These are phyloP conservation scores for Gomphus sp. DNA, from an alignment of 1,284 basidiomycete genomes.

Conservation along the genomic window DNA sequence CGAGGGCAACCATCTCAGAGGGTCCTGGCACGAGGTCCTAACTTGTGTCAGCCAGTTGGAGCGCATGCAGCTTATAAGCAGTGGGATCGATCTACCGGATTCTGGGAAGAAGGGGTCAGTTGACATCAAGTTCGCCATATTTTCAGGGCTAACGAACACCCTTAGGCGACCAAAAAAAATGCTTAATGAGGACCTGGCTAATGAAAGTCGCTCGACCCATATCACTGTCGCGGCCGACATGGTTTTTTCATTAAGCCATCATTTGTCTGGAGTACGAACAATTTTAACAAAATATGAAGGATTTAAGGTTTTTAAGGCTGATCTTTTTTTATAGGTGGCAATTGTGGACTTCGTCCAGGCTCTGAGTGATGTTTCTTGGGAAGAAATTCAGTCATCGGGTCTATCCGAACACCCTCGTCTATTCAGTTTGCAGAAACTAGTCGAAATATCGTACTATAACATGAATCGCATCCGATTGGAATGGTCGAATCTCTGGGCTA, in stretches of 20 bases:
- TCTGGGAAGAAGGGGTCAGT: constrained; percentile 69
- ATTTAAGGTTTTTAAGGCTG: not conserved
- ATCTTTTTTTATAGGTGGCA: constrained; percentile 54
- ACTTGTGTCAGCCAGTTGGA: constrained; percentile 95
- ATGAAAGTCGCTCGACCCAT: constrained; percentile 94
- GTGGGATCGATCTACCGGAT: constrained; percentile 78
- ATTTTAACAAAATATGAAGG: too few species aligned
- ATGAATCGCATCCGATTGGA: constrained; percentile 98
- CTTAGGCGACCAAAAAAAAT: constrained; percentile 46
- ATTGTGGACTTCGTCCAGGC: constrained; percentile 98
- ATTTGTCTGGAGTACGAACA: constrained; percentile 78
- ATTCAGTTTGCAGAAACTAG: constrained; percentile 97
- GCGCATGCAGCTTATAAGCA: constrained; percentile 93
- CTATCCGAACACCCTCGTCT: constrained; percentile 88
- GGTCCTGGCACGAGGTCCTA: constrained; percentile 92
- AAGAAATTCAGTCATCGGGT: constrained; percentile 97
- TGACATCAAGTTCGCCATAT: not conserved
- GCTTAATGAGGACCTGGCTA: constrained; percentile 90
- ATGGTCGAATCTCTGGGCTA: constrained; percentile 98
- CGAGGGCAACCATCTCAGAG: constrained; percentile 90
- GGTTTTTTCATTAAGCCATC: constrained; percentile 96
- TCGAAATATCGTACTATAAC: constrained; percentile 99
- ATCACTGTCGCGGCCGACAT: constrained; percentile 99
- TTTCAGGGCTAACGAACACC: not conserved
- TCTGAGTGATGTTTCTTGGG: constrained; percentile 96